Percentiles rank a stretch among this genome's conserved stretches.
Evolutionary conservation across 2,329 filamentous ascomycete genomes (phyloP).

Genomic region (Cercospora sp.): DNA sequence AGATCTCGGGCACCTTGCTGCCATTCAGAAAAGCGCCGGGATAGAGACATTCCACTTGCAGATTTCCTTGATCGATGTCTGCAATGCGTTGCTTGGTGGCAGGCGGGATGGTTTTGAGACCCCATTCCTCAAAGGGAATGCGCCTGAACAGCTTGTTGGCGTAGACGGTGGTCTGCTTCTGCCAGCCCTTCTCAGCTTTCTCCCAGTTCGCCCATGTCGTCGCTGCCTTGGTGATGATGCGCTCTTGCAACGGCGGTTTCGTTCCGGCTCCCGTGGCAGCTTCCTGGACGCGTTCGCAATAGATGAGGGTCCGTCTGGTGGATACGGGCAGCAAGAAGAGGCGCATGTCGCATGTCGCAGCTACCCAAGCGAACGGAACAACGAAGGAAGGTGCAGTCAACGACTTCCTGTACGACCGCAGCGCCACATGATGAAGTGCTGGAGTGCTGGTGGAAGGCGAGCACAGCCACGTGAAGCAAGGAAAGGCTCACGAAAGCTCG

Average conservation of each 20-base stretch:
- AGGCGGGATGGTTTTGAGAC: constrained; percentile 88
- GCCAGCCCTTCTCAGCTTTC: constrained; percentile 69
- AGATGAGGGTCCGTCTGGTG: constrained; percentile 84
- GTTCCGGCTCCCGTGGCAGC: constrained; percentile 44
- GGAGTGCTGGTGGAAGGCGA: background rate
- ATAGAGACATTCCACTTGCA: constrained; percentile 60
- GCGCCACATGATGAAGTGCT: background rate
- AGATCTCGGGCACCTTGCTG: constrained; percentile 60
- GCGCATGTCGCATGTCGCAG: constrained; percentile 62
- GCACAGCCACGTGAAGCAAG: constrained; percentile 18
- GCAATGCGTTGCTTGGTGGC: constrained; percentile 66
- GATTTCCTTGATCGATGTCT: constrained; percentile 62
- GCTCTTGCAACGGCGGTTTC: constrained; percentile 64
- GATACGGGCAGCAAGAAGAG: constrained; percentile 93
- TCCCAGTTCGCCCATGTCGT: constrained; percentile 86
- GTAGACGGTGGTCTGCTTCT: constrained; percentile 79
- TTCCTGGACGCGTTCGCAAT: constrained; percentile 70
- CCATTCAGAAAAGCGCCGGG: constrained; percentile 68
- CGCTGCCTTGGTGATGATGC: constrained; percentile 68
- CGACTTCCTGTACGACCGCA: background rate
- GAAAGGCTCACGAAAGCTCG: background rate
- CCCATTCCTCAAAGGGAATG: constrained; percentile 97
- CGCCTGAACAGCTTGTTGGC: constrained; percentile 82
- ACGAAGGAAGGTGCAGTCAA: constrained; percentile 6
- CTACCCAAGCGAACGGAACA: background rate